Conservation (phyloP, 129 eudicot genomes). For the Flaveria brownii region DNA sequence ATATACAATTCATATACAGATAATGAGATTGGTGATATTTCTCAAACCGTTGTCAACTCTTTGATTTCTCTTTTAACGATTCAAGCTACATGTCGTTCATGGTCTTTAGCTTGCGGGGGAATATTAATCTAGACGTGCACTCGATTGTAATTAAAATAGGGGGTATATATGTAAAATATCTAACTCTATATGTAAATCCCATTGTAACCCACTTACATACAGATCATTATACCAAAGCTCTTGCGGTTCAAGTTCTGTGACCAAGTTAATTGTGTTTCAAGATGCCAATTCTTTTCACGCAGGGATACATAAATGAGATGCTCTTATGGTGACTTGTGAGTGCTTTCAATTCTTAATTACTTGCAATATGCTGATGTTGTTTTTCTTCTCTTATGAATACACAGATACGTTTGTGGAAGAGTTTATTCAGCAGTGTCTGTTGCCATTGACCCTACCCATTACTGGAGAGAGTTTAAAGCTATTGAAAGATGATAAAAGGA, state of each 20-base stretch:
- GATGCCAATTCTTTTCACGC: background rate
- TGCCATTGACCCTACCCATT: conserved; percentile 78
- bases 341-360: conserved; percentile 4
- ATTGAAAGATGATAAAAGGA: conserved; percentile 80
- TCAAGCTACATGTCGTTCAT: background rate
- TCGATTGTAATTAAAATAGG: background rate
- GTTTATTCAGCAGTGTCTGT: conserved; percentile 71
- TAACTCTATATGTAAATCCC: background rate
- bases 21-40: background rate
- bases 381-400: conserved; percentile 15
- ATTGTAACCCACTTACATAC: background rate
- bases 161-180: background rate
- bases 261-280: background rate
- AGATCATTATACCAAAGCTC: background rate
- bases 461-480: conserved; percentile 62
- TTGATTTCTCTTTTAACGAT: background rate
- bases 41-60: background rate
- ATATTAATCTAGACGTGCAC: background rate
- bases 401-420: conserved; percentile 80
- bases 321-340: background rate
- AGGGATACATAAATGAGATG: background rate
- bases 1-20: background rate
- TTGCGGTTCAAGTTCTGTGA: background rate
- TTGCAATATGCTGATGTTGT: conserved; percentile 10
- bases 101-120: background rate